phyloP scores from a whole-genome alignment of 169 alveolate genomes.

The Eimeria necatrix region DNA sequence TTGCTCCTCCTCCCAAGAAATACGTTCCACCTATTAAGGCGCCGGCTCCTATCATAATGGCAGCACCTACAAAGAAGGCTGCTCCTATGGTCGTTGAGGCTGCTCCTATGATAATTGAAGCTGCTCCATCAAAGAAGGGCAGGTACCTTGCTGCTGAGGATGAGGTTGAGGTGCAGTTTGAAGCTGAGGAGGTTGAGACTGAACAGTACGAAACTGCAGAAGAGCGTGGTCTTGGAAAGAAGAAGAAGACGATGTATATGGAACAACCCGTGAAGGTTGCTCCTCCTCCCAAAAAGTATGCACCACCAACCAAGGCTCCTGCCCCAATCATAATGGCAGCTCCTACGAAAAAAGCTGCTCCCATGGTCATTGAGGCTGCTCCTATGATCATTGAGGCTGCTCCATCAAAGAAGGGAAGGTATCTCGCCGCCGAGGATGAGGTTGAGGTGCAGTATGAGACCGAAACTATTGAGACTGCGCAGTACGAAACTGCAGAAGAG shows the following conservation, averaged over 20 bases:
- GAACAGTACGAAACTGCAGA: not conserved
- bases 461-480: not conserved
- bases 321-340: not conserved
- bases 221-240: conserved; percentile 43
- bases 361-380: not conserved
- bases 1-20: conserved; percentile 5
- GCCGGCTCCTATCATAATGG: not conserved
- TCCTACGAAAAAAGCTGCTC: not conserved
- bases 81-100: conserved; percentile 43
- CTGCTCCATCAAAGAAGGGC: not conserved
- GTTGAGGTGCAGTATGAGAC: not conserved
- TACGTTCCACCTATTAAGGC: conserved; percentile 8
- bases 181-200: not conserved
- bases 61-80: not conserved
- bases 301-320: conserved; percentile 10
- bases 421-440: conserved; percentile 51
- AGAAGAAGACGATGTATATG: conserved; percentile 24
- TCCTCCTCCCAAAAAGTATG: not conserved
- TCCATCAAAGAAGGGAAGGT: conserved; percentile 41
- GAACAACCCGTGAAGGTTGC: not conserved
- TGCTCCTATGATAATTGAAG: not conserved
- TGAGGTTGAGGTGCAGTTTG: not conserved
- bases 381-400: conserved; percentile 41
- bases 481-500: not conserved
- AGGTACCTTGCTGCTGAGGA: not conserved